Percentiles rank a stretch among this genome's conserved stretches.
phyloP scores from a whole-genome alignment of 179 eudicot genomes.

The Spergularia azorica region DNA sequence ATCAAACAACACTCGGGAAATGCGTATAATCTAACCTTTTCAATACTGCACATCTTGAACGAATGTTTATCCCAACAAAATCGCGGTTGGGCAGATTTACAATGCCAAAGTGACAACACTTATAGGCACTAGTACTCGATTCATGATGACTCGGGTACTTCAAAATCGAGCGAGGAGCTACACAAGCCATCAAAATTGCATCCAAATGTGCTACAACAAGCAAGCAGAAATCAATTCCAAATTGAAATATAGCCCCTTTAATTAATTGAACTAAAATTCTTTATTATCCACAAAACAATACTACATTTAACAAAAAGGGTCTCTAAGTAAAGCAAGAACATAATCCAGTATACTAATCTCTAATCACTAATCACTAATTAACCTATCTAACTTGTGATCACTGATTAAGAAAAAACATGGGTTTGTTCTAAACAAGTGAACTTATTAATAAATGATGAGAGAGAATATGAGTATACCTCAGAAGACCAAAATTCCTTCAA shows the following conservation, averaged over 20 bases:
- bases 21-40: constrained; percentile 30
- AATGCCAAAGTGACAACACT: background rate
- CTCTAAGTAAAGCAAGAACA: too few relatives aligned
- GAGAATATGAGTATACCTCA: too few relatives aligned
- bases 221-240: background rate
- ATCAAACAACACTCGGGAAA: background rate
- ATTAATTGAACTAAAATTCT: too few relatives aligned
- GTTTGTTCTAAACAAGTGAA: too few relatives aligned
- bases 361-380: too few relatives aligned
- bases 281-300: too few relatives aligned
- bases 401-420: too few relatives aligned
- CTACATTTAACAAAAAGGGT: too few relatives aligned
- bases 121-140: background rate
- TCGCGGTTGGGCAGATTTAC: background rate
- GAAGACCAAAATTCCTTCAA: too few relatives aligned
- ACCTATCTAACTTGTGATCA: too few relatives aligned
- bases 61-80: background rate
- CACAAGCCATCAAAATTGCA: constrained; percentile 13
- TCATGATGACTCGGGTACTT: constrained; percentile 12
- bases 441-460: background rate
- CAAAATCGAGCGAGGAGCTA: background rate
- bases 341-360: too few relatives aligned
- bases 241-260: too few relatives aligned
- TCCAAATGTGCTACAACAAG: background rate
- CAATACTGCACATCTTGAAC: background rate